A percentile compares a stretch with the other conserved stretches of the same genome.
These are phyloP conservation scores for Phytopythium boreale DNA, from an alignment of 352 stramenopile species.

Conservation along the genomic window DNA sequence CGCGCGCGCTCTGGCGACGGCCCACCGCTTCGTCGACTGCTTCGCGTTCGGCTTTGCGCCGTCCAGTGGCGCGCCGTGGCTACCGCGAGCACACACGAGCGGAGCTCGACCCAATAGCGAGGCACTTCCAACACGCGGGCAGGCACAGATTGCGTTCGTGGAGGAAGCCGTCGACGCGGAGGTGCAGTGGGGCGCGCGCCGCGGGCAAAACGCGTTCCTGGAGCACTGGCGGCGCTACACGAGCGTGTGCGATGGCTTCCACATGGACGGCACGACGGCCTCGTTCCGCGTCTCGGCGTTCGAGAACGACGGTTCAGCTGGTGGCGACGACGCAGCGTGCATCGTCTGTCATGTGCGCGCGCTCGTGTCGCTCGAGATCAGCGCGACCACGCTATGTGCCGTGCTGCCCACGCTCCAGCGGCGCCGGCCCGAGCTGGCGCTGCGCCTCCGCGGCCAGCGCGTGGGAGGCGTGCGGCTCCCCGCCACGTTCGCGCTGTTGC, in stretches of 20 bases:
- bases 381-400: constrained; percentile 5
- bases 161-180: constrained; percentile 12
- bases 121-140: not conserved
- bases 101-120: not conserved
- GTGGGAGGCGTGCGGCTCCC: constrained; percentile 12
- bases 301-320: not conserved
- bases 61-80: constrained; percentile 6
- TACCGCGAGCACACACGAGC: not conserved
- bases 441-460: constrained; percentile 5
- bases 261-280: not conserved
- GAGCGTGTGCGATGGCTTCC: not conserved
- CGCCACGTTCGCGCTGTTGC: constrained; percentile 15
- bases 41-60: constrained; percentile 18
- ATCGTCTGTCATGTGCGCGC: constrained; percentile 12
- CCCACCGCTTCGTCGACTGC: constrained; percentile 16
- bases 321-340: not conserved
- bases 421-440: constrained; percentile 4
- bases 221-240: constrained; percentile 27
- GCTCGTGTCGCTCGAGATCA: constrained; percentile 11
- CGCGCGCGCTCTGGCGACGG: not conserved
- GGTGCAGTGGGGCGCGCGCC: constrained; percentile 10
- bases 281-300: constrained; percentile 13
- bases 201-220: constrained; percentile 20
- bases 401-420: constrained; percentile 11
- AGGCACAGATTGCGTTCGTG: constrained; percentile 22